phyloP scores from a whole-genome alignment of 441 rosid genomes.

The Populus hybrid region DNA sequence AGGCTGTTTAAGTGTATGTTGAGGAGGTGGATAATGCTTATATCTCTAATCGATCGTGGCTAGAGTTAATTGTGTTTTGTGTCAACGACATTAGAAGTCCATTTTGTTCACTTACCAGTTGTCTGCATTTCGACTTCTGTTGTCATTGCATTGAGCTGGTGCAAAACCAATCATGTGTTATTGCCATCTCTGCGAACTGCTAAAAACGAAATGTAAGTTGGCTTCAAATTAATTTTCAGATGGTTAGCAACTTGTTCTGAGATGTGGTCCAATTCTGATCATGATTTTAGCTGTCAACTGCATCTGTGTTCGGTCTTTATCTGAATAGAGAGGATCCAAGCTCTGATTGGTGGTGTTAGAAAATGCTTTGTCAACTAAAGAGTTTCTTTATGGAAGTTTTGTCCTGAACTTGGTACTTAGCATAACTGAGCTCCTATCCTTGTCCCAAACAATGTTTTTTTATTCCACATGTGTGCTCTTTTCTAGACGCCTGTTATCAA shows the following conservation, averaged over 20 bases:
- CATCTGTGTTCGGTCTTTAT: background rate
- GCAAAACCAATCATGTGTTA: background rate
- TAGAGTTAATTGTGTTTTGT: background rate
- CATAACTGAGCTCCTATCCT: background rate
- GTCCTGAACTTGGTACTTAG: background rate
- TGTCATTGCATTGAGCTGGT: background rate
- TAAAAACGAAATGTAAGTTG: background rate
- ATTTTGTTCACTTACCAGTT: background rate
- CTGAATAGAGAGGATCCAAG: background rate
- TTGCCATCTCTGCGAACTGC: background rate
- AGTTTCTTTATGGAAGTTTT: background rate
- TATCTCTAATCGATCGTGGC: background rate
- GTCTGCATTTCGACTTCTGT: background rate
- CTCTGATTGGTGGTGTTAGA: background rate
- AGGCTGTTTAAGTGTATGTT: background rate
- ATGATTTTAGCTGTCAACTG: background rate
- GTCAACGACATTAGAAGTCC: background rate
- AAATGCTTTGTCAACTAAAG: no score
- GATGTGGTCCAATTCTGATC: background rate
- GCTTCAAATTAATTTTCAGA: background rate
- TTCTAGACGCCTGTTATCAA: background rate
- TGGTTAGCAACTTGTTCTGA: background rate
- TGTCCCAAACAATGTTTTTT: background rate
- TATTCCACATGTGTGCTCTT: background rate
- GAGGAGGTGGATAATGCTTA: background rate